Percentiles rank a stretch among this genome's conserved stretches.
Conservation (phyloP, 2,329 filamentous ascomycete genomes). For the Cryphonectria radicalis region DNA sequence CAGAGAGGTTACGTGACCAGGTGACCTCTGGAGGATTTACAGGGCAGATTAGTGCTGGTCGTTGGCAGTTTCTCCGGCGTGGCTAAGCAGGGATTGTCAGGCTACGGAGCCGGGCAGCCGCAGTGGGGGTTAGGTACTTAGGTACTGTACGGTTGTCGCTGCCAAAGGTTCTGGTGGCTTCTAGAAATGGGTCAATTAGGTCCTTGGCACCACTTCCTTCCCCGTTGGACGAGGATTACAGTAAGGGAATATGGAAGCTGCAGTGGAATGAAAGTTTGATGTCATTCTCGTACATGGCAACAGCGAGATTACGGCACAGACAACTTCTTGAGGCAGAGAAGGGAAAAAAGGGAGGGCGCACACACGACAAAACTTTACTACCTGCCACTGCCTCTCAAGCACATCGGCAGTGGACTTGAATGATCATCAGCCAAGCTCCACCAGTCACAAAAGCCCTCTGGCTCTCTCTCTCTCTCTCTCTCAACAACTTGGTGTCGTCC, state of each 20-base stretch:
- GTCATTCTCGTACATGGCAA: background rate
- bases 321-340: background rate
- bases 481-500: background rate
- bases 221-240: no score
- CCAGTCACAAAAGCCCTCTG: background rate
- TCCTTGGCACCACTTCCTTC: background rate
- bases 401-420: background rate
- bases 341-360: no score
- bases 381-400: no score
- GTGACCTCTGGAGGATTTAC: background rate
- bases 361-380: background rate
- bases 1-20: background rate
- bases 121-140: background rate
- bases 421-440: background rate
- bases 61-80: background rate
- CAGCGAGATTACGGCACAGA: background rate
- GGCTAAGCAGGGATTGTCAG: background rate
- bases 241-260: background rate
- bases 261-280: background rate
- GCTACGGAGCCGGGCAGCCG: background rate
- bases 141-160: background rate
- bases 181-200: slow-evolving; percentile 23
- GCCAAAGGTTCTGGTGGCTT: slow-evolving; percentile 22
- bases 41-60: background rate
- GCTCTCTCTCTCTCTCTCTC: no score